Base-by-base conservation (phyloP, 352 stramenopile genomes). In the Phytophthora litchii region DNA sequence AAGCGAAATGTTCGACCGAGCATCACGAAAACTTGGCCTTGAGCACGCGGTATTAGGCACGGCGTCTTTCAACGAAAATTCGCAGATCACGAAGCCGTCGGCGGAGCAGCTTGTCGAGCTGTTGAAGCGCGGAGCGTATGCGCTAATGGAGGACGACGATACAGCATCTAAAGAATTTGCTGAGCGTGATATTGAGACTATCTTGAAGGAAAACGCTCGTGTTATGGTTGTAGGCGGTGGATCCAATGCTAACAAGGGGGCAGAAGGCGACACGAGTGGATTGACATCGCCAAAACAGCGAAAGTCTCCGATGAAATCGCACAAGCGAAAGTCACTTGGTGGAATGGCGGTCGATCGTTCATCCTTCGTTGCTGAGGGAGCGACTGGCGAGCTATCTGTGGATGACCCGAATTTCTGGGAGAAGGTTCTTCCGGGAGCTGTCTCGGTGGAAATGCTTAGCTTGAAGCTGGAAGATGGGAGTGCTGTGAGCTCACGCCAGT, bases 1-100 rank as follows among this genome's bases (percentile, higher is more conserved):
- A 79, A 98, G 98, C 68, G 94, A 99, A 80, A 99, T 99, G 97
- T 99, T 99, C 64, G 92, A 99, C 56, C 92, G 97, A 40, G 97
- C 96, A 16, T 98, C 89, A 19, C 76, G 95, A 60, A 99, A 99
- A 72, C 96, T 99, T 52, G 97, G 97, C 9, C 86, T 99, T 4
- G 98, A 99, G 57, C 96, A 98, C 55, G 97, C 97, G 13, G 96
- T 99, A 8, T 78, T 99, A n/a, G 95, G 98, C 21, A 98, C 87
- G 3, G 84, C 83, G 14, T 93, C 89, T 49, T 85, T 98, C 93
- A 88, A 93, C 84, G 86, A 97, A 72, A 78, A 89, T 20, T 73
- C 78, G 72, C 94, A 92, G 62, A 93, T 92, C 44, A 71, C 91
- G 5, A 94, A 94, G 27, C 85, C 86, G 3, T 91, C 82, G 6